Evolutionary conservation across 345 rosid species (phyloP).

Genomic region (Brassica cretica): DNA sequence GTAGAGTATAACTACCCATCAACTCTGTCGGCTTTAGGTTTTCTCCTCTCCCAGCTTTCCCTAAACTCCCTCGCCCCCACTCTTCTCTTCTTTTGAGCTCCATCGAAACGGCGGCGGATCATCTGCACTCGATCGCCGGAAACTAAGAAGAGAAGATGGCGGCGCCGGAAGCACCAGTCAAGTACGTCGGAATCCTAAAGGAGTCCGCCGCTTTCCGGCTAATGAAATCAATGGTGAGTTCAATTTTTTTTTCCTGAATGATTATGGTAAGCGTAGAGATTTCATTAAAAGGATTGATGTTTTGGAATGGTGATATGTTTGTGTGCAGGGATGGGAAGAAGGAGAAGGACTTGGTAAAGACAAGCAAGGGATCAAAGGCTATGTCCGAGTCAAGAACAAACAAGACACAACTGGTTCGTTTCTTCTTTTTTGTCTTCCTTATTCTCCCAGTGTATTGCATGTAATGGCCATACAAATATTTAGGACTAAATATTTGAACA

Average conservation of each 20-base stretch:
- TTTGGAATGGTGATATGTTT: conserved; percentile 9
- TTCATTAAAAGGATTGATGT: not conserved
- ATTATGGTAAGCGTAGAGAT: not conserved
- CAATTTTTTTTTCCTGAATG: not conserved
- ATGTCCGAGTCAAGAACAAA: conserved; percentile 84
- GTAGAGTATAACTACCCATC: conserved; percentile 26
- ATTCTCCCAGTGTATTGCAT: not conserved
- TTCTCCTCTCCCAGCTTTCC: not conserved
- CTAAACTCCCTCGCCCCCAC: conserved; percentile 31
- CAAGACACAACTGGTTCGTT: conserved; percentile 72
- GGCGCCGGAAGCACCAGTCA: conserved; percentile 86
- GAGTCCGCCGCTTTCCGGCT: conserved; percentile 92
- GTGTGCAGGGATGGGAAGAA: conserved; percentile 92
- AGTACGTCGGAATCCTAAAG: conserved; percentile 77
- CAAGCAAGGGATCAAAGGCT: conserved; percentile 93
- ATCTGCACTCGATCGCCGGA: conserved; percentile 32
- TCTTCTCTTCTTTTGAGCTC: conserved; percentile 29
- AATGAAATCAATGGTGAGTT: conserved; percentile 90
- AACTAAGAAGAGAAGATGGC: conserved; percentile 53
- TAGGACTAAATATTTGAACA: not conserved
- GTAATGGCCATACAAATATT: too few species aligned
- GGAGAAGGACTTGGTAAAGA: conserved; percentile 99
- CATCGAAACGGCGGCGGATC: conserved; percentile 43
- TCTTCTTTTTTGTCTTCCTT: conserved; percentile 1
- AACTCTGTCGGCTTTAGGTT: conserved; percentile 40